Conservation (phyloP, 306 rosid species). For the Trifolium fragiferum region DNA sequence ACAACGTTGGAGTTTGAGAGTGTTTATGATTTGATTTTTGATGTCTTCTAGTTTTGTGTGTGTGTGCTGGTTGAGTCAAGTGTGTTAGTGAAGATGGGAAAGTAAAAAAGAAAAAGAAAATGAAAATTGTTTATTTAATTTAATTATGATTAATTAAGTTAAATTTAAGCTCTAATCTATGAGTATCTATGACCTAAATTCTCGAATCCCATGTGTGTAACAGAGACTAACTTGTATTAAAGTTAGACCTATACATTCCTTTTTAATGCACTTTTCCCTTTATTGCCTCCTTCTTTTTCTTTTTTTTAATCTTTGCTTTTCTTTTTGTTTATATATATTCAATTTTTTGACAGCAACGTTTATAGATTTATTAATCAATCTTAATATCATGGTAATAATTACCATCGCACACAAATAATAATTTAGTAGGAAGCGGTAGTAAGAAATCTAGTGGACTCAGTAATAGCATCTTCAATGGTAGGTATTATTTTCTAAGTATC, state of each 20-base stretch:
- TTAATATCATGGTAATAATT: slow-evolving; percentile 20
- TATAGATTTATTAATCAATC: slow-evolving; percentile 4
- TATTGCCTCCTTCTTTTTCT: slow-evolving; percentile 49
- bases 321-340: neutral
- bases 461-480: too few species aligned
- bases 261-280: slow-evolving; percentile 54
- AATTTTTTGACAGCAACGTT: neutral
- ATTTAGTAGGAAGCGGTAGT: too few species aligned
- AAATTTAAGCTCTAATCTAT: neutral
- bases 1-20: slow-evolving; percentile 44
- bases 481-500: too few species aligned
- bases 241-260: slow-evolving; percentile 38
- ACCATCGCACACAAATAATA: neutral
- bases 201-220: slow-evolving; percentile 50
- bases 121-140: slow-evolving; percentile 14
- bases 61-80: slow-evolving; percentile 6
- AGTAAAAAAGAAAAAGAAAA: neutral
- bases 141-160: neutral
- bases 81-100: slow-evolving; percentile 25
- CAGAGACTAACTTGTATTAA: slow-evolving; percentile 35
- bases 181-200: slow-evolving; percentile 36
- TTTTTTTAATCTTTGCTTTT: slow-evolving; percentile 43
- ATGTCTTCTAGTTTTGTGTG: slow-evolving; percentile 36
- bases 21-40: slow-evolving; percentile 44
- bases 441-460: too few species aligned